Conservation (phyloP, 2,329 filamentous ascomycete species). For the Cladosporium colombiae region DNA sequence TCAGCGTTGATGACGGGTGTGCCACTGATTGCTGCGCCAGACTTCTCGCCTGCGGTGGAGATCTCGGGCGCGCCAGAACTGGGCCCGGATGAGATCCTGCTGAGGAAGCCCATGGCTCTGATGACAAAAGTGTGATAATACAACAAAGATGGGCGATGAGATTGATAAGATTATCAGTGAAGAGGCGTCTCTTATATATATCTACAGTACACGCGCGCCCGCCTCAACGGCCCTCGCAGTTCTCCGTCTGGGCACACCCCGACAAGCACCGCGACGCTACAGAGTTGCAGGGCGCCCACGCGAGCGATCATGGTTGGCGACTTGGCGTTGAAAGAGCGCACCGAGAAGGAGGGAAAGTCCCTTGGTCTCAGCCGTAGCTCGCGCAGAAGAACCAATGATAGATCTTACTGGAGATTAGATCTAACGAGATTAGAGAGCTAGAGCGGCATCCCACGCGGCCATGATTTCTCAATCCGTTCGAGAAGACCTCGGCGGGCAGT, state of each 20-base stretch:
- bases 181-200: neutral
- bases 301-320: constrained; percentile 4
- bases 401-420: neutral
- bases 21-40: neutral
- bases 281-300: constrained; percentile 2
- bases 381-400: constrained; percentile 1
- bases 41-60: neutral
- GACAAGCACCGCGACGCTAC: constrained; percentile 2
- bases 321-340: neutral
- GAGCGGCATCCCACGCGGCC: constrained; percentile 7
- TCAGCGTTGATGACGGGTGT: constrained; percentile 15
- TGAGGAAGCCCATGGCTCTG: constrained; percentile 17
- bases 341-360: neutral
- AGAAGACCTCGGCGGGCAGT: constrained; percentile 13
- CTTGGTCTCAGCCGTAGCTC: neutral
- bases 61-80: constrained; percentile 19
- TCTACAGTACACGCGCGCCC: neutral
- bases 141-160: constrained; percentile 1
- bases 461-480: neutral
- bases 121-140: neutral
- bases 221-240: neutral
- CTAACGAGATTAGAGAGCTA: constrained; percentile 7
- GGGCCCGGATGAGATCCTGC: constrained; percentile 16
- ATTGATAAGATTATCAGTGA: constrained; percentile 10
- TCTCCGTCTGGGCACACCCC: constrained; percentile 1